Evolutionary conservation across 2,329 filamentous ascomycete genomes (phyloP).

Genomic region (Stagonosporopsis cucurbitacearum): DNA sequence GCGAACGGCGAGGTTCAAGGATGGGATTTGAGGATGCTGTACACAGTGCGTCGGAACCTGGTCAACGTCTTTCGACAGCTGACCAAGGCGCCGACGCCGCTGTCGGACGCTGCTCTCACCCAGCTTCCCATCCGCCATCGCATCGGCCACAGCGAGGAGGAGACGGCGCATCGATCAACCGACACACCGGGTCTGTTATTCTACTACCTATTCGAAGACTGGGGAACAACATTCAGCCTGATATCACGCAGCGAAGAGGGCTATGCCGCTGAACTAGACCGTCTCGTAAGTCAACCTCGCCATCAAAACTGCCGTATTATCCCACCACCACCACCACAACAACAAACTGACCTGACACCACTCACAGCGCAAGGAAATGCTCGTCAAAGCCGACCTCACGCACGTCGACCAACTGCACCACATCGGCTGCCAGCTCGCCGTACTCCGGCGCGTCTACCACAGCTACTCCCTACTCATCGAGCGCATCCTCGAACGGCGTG

Average conservation of each 20-base stretch:
- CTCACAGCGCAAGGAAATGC: constrained; percentile 59
- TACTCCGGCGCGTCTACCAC: constrained; percentile 66
- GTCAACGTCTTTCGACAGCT: constrained; percentile 67
- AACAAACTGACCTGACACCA: not conserved
- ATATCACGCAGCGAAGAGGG: constrained; percentile 57
- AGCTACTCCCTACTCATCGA: constrained; percentile 66
- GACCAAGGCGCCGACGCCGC: constrained; percentile 59
- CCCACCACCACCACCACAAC: too few species aligned
- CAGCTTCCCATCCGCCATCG: constrained; percentile 55
- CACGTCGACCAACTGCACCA: constrained; percentile 63
- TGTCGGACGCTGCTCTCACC: constrained; percentile 49
- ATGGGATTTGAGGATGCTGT: constrained; percentile 56
- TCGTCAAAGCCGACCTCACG: constrained; percentile 55
- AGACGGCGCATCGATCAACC: constrained; percentile 54
- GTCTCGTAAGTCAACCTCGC: constrained; percentile 50
- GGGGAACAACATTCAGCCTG: constrained; percentile 65
- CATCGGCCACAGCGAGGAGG: constrained; percentile 54
- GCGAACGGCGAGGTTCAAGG: constrained; percentile 44
- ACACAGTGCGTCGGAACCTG: constrained; percentile 63
- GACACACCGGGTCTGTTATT: constrained; percentile 68
- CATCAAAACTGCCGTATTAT: too few species aligned
- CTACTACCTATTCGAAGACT: constrained; percentile 73
- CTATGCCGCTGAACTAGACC: constrained; percentile 57
- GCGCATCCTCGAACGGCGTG: constrained; percentile 60
- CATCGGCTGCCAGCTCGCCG: constrained; percentile 66